Evolutionary conservation across 2,329 filamentous ascomycete species (phyloP), one percentile per base, ranked within the genome.

Genomic region (Lasiodiplodia gonubiensis): DNA sequence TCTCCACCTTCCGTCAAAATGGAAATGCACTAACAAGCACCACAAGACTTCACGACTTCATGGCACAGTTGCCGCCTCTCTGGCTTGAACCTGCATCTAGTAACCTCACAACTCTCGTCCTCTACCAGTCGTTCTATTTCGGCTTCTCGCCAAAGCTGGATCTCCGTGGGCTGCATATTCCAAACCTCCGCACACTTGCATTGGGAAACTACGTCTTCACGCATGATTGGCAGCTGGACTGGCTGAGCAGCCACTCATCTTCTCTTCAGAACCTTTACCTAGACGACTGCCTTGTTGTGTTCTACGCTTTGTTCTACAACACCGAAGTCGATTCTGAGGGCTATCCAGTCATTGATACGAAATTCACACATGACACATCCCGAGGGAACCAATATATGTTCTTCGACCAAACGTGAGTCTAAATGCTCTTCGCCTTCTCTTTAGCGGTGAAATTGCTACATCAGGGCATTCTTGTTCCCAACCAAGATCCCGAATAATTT

Each of bases 141-240:
- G 79, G 83, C 1, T 83, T 77, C 71, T 76, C 76, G 3, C 81
- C 80, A 0, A 74, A 75, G 23, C 73, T 80, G 49, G 76, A 83
- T 35, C 75, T 68, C 16, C 37, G 64, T n/a, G 53, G 83, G 25
- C 23, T 67, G 70, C 67, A 70, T n/a, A 80, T 84, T 35, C 80
- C 81, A 0, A 71, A 75, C 0, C 77, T 85, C 4, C 76, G 76
- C 37, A 74, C 78, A 0, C 74, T 85, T 0, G 73, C 76, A 0
- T 69, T 86, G 0, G 80, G 81, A 0, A 79, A 78, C 1, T 81
- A 78, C 23, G 74, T 77, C 3, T 83, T 86, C 57, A 76, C 76
- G 4, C 77, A 83, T 39, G 77, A 83, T 23, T 80, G 78, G 75
- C 83, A 85, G 64, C 70, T 84, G 0, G 79, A 81, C 11, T 85